Base-by-base conservation (phyloP, 73 alveolate genomes). In the Paramecium octaurelia region DNA sequence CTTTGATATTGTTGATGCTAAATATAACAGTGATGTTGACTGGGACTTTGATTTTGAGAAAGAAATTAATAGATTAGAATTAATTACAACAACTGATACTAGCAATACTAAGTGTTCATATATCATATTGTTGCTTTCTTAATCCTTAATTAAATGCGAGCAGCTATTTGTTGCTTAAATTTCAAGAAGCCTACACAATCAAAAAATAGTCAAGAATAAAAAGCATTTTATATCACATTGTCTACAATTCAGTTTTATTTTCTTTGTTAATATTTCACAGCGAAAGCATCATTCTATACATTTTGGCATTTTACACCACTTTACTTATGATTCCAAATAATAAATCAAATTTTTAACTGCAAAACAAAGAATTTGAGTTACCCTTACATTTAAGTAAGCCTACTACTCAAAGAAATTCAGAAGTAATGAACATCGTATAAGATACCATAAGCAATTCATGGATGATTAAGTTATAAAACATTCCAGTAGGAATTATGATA, bases 401-500 rank as follows among this genome's bases (percentile, higher is more conserved):
- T 0, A 54, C 69, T 0, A 54, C 69, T 0, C 9, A 64, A 64
- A 64, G 84, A 64, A 64, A 64, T 64, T 23, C 84, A 31, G 84
- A 64, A 64, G 8, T 64, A 64, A 34, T 64, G 84, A 64, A 27
- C 31, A 27, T 27, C 3, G 46, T 64, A 12, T 24, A 64, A 64
- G 84, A 64, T 64, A 31, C 84, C 0, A 64, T 64, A 3, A 64
- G 84, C 27, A 64, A 64, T 27, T 64, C 11, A 31, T 64, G 84
- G 84, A 27, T 64, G 84, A 27, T 64, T 9, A 73, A 64, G 20
- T 38, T 73, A 35, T 18, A 73, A 73, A 29, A 34, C 40, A 73
- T 73, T 29, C 87, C 87, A 35, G 87, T 73, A 36, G 87, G 87
- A 35, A 73, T 73, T 2, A 73, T 73, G 87, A 73, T 73, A 12